A percentile compares a stretch with the other conserved stretches of the same genome.
phyloP scores from a whole-genome alignment of 73 alveolate species.

The Paramecium pentaurelia region DNA sequence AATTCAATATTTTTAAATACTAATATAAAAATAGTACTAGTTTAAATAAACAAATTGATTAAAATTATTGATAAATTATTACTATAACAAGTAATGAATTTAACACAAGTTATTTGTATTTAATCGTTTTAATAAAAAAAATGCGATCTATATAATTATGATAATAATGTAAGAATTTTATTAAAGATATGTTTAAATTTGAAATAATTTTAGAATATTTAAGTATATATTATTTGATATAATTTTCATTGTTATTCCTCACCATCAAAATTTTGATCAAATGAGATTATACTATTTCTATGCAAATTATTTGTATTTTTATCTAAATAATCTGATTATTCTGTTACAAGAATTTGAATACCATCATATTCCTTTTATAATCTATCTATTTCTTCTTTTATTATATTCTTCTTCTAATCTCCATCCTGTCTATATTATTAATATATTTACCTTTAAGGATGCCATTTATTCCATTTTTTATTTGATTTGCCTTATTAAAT shows the following conservation, averaged over 20 bases:
- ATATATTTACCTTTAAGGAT: neutral
- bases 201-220: neutral
- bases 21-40: neutral
- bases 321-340: neutral
- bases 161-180: neutral
- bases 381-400: neutral
- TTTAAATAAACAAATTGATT: neutral
- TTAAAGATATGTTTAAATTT: neutral
- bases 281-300: conserved; percentile 14
- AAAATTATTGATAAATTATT: neutral
- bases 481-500: neutral
- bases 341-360: neutral
- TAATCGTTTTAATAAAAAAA: neutral
- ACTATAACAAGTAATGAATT: neutral
- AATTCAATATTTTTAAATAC: neutral
- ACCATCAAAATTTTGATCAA: conserved; percentile 10
- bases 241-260: neutral
- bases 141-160: neutral
- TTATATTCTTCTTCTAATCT: neutral
- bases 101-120: neutral
- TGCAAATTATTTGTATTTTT: neutral
- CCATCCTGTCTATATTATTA: neutral
- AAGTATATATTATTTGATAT: neutral
- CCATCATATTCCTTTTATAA: conserved; percentile 14
- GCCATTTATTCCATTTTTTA: neutral